Conservation (phyloP, 2,329 filamentous ascomycete species). For the Microdochium nivale region DNA sequence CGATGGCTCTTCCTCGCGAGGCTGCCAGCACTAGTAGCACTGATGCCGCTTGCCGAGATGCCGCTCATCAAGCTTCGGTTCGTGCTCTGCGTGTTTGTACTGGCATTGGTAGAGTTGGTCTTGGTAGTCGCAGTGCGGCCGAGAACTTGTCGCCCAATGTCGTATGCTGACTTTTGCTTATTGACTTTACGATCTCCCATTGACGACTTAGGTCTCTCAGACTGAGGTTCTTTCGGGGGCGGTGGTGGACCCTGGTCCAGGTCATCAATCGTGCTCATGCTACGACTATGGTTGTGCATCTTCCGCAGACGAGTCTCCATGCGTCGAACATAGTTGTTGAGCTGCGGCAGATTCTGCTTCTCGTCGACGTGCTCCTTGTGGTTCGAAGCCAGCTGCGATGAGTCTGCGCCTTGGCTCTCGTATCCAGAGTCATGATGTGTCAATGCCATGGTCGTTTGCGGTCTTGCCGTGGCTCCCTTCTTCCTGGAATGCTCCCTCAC, state of each 20-base stretch:
- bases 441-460: slow-evolving; percentile 69
- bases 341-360: slow-evolving; percentile 54
- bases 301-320: slow-evolving; percentile 79
- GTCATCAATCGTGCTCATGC: slow-evolving; percentile 29
- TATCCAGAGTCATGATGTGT: slow-evolving; percentile 52
- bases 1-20: slow-evolving; percentile 66
- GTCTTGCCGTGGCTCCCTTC: slow-evolving; percentile 30
- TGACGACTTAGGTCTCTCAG: slow-evolving; percentile 50
- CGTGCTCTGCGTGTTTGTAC: slow-evolving; percentile 67
- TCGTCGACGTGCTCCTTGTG: slow-evolving; percentile 32
- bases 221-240: slow-evolving; percentile 40
- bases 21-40: slow-evolving; percentile 91
- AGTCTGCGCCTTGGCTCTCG: slow-evolving; percentile 48
- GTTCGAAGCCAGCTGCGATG: slow-evolving; percentile 37
- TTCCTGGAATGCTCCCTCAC: slow-evolving; percentile 31
- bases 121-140: slow-evolving; percentile 81
- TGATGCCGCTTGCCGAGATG: slow-evolving; percentile 80
- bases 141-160: slow-evolving; percentile 61
- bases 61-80: slow-evolving; percentile 90
- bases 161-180: slow-evolving; percentile 68
- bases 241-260: slow-evolving; percentile 34
- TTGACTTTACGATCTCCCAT: slow-evolving; percentile 40
- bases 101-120: slow-evolving; percentile 63
- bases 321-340: slow-evolving; percentile 80
- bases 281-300: slow-evolving; percentile 55